Evolutionary conservation across 495 filamentous ascomycete genomes (phyloP).

Genomic region (Filosporella fistucella): DNA sequence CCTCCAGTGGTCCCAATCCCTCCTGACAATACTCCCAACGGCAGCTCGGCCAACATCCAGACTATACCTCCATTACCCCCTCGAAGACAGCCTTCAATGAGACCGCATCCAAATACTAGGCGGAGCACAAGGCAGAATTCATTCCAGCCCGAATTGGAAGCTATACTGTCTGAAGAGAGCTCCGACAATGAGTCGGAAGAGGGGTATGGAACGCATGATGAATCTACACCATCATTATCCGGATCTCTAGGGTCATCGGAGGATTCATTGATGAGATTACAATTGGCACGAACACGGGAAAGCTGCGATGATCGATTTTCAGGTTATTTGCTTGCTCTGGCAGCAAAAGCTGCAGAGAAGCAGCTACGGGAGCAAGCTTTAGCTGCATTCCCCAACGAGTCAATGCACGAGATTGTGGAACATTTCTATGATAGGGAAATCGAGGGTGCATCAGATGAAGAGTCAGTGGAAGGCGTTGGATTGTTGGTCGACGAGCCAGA

Average conservation of each 20-base stretch:
- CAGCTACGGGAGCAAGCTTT: conserved; percentile 65
- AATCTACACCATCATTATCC: conserved; percentile 42
- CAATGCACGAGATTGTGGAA: conserved; percentile 52
- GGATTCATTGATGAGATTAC: conserved; percentile 40
- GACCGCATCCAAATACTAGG: conserved; percentile 33
- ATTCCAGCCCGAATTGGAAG: conserved; percentile 34
- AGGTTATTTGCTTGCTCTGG: conserved; percentile 70
- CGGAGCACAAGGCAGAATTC: conserved; percentile 32
- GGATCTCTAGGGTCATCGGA: conserved; percentile 52
- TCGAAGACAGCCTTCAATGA: conserved; percentile 31
- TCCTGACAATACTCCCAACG: conserved; percentile 3
- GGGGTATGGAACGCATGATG: conserved; percentile 19
- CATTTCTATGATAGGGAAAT: conserved; percentile 51
- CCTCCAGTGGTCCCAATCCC: conserved; percentile 21
- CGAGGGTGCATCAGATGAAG: conserved; percentile 34
- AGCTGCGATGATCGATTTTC: conserved; percentile 65
- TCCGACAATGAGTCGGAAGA: conserved; percentile 24
- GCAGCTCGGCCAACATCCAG: neutral
- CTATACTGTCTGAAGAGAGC: conserved; percentile 32
- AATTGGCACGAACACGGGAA: conserved; percentile 50
- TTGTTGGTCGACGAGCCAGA: conserved; percentile 31
- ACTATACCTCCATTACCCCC: conserved; percentile 13
- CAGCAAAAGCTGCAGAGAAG: conserved; percentile 69
- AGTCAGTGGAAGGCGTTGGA: conserved; percentile 22
- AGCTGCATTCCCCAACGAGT: conserved; percentile 67